Evolutionary conservation across 331 rosid species (phyloP).

Genomic region (Malus hybrid): DNA sequence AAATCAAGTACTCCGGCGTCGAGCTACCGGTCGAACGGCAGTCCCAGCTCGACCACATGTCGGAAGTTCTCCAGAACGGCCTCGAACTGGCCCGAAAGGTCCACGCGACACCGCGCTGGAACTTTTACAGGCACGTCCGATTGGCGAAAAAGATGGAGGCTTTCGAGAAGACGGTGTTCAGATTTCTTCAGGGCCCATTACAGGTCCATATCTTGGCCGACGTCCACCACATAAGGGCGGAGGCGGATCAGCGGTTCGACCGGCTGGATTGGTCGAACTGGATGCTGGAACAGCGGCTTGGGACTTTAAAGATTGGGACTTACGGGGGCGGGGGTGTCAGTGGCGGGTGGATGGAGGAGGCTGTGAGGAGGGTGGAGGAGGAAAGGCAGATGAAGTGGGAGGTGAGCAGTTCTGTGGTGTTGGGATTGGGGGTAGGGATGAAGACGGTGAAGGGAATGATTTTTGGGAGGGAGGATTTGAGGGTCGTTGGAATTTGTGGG

Average conservation of each 20-base stretch:
- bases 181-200: slow-evolving; percentile 49
- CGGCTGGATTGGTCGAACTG: slow-evolving; percentile 32
- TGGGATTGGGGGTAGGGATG: slow-evolving; percentile 53
- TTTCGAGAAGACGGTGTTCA: slow-evolving; percentile 51
- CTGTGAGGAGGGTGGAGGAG: slow-evolving; percentile 47
- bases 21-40: slow-evolving; percentile 57
- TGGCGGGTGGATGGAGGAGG: slow-evolving; percentile 57
- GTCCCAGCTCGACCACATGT: slow-evolving; percentile 53
- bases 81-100: slow-evolving; percentile 55
- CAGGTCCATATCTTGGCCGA: slow-evolving; percentile 72
- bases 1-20: slow-evolving; percentile 75
- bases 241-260: slow-evolving; percentile 53
- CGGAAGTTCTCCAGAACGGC: slow-evolving; percentile 50
- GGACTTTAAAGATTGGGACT: slow-evolving; percentile 50
- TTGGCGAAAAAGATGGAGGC: slow-evolving; percentile 70
- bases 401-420: slow-evolving; percentile 25
- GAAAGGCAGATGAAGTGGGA: slow-evolving; percentile 32
- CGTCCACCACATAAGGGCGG: slow-evolving; percentile 49
- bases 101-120: slow-evolving; percentile 50
- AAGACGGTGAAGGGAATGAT: too few relatives aligned
- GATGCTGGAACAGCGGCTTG: slow-evolving; percentile 49
- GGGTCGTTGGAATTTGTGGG: too few relatives aligned
- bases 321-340: slow-evolving; percentile 33
- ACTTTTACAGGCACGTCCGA: slow-evolving; percentile 67
- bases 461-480: too few relatives aligned